Percentiles rank a stretch among this genome's conserved stretches.
These are phyloP conservation scores for Diddensiella transvaalensis DNA, from an alignment of 805 yeast genomes.

Conservation along the genomic window DNA sequence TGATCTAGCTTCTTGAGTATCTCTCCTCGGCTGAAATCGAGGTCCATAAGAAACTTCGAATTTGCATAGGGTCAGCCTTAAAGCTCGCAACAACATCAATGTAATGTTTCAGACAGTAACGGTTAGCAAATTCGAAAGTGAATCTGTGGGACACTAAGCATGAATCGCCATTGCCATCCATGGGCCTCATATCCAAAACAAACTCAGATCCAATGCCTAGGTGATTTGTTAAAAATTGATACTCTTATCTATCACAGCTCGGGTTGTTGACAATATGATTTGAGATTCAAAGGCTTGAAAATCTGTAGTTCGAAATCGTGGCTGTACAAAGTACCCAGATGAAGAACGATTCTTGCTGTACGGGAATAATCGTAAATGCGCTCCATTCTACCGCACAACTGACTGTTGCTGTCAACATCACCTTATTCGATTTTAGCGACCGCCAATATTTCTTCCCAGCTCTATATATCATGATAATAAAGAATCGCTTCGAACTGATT, in stretches of 20 bases:
- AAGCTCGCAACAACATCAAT: background rate
- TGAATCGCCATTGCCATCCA: background rate
- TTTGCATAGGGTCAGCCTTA: background rate
- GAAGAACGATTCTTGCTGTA: background rate
- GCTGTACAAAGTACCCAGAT: background rate
- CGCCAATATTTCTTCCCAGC: background rate
- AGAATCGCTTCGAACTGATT: background rate
- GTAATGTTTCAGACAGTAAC: background rate
- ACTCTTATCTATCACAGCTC: background rate
- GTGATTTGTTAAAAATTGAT: background rate
- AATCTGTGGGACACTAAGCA: background rate
- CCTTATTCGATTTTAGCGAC: background rate
- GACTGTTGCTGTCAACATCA: background rate
- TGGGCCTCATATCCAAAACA: background rate
- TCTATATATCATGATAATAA: background rate
- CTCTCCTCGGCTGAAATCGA: background rate
- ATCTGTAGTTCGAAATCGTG: background rate
- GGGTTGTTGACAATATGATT: background rate
- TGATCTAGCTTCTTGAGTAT: background rate
- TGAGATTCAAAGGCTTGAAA: too few relatives aligned
- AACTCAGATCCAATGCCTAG: background rate
- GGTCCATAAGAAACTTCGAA: background rate
- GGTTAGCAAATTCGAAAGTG: background rate
- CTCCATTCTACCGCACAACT: background rate
- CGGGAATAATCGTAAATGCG: background rate